Evolutionary conservation across 2,329 filamentous ascomycete genomes (phyloP).

Genomic region (Zymoseptoria crescenta): DNA sequence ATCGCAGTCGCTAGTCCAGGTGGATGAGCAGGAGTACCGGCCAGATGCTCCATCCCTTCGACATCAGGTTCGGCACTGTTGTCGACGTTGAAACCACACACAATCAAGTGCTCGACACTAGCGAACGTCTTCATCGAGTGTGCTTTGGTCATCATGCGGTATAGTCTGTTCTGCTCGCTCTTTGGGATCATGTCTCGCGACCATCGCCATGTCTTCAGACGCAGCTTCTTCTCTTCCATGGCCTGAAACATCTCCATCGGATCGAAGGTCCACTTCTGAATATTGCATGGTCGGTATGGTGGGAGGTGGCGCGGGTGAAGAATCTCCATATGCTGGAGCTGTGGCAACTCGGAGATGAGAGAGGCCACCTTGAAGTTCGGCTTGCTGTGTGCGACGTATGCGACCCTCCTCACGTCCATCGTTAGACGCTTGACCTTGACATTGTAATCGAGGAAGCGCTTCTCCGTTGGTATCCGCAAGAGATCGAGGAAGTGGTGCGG

Average conservation of each 20-base stretch:
- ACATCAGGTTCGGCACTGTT: conserved; percentile 18
- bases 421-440: conserved; percentile 63
- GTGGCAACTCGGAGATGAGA: conserved; percentile 57
- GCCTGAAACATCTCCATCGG: conserved; percentile 56
- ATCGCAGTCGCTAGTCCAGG: conserved; percentile 39
- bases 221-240: conserved; percentile 45
- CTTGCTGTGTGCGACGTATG: conserved; percentile 46
- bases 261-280: conserved; percentile 56
- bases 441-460: conserved; percentile 50
- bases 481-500: conserved; percentile 28
- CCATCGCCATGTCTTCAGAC: conserved; percentile 49
- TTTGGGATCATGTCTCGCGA: conserved; percentile 30
- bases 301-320: conserved; percentile 62
- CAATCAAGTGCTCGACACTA: conserved; percentile 48
- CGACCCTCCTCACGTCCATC: conserved; percentile 56
- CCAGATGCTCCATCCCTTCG: conserved; percentile 21
- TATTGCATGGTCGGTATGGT: conserved; percentile 53
- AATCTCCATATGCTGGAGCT: conserved; percentile 62
- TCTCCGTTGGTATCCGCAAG: conserved; percentile 19
- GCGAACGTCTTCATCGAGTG: conserved; percentile 41
- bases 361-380: conserved; percentile 49
- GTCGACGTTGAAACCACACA: conserved; percentile 38
- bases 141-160: conserved; percentile 28
- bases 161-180: conserved; percentile 15
- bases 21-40: conserved; percentile 27